Evolutionary conservation across 768 basidiomycete species (phyloP), one percentile per base, ranked within the genome.

Genomic region (Leccinum subgranulosum): DNA sequence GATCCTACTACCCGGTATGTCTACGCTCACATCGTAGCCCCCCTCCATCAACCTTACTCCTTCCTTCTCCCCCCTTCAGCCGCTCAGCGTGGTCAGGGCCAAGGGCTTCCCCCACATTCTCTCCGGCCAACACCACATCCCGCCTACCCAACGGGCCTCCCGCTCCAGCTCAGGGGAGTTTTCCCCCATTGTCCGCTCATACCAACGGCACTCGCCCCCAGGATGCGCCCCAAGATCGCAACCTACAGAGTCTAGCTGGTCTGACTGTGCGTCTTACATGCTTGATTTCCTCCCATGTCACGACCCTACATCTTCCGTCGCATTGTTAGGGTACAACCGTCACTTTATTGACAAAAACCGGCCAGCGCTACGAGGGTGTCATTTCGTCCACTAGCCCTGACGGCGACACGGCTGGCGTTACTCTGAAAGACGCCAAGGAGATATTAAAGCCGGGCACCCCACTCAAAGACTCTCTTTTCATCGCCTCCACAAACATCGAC

Each of bases 391-490:
- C 87, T 41, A 70, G 69, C 57, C 74, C 69, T 21, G 89, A 91
- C 66, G 84, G 86, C 48, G 87, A 90, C 69, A 84, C 81, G 27
- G 72, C 77, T 12, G 92, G 91, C 48, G 83, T 92, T 53, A 84
- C 85, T 8, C 80, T 93, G 60, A 87, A 84, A 68, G 88, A 92
- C 71, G 88, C 82, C 66, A 88, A 85, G 74, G 90, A 93, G 61
- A 74, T 92, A 53, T 76, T 81, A 14, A 79, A 74, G 57, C 84
- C 86, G 9, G 86, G 84, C 49, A 81, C 82, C 1, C 83, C 91
- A 29, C 79, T 88, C 59, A 88, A 84, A 71, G 90, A 92, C 50
- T 73, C 76, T 9, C 63, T 87, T 47, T 90, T 90, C 71, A 79
- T 93, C 60, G 79, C 87, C 25, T 81, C 84, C 11, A 80, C 84